These are phyloP conservation scores for Botrytis tulipae DNA, from an alignment of 2,329 filamentous ascomycete species.

Conservation along the genomic window DNA sequence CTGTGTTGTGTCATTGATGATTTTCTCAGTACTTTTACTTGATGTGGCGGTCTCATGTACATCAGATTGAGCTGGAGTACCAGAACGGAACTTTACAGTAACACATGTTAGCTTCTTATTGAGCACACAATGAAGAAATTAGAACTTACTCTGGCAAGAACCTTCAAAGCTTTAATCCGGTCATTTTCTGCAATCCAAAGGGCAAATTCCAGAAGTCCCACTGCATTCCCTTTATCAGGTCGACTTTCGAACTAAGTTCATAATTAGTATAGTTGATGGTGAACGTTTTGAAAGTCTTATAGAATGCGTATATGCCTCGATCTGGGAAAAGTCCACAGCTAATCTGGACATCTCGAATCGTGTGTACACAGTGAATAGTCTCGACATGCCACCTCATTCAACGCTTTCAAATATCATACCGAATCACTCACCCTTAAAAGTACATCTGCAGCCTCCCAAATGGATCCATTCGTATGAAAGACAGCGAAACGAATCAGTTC, in stretches of 20 bases:
- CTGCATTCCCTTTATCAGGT: background rate
- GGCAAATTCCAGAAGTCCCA: background rate
- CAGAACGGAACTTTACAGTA: background rate
- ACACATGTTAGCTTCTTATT: background rate
- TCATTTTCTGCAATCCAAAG: constrained; percentile 3
- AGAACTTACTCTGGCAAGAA: background rate
- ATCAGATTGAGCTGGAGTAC: background rate
- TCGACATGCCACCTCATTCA: background rate
- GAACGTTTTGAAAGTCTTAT: background rate
- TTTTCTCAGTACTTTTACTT: background rate
- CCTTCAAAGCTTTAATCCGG: background rate
- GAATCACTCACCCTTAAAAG: background rate
- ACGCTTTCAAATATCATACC: too few species aligned
- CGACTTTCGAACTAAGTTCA: background rate
- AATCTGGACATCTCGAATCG: background rate
- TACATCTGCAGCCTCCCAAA: background rate
- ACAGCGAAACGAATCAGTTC: background rate
- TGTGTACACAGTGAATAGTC: background rate
- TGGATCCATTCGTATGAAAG: background rate
- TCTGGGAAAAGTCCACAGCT: accelerated
- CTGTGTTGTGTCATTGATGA: background rate
- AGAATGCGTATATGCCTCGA: background rate
- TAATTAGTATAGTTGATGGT: background rate
- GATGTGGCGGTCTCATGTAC: too few species aligned
- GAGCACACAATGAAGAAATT: too few species aligned